Evolutionary conservation across 75 land plant species (phyloP).

Genomic region (Larix kaempferi): DNA sequence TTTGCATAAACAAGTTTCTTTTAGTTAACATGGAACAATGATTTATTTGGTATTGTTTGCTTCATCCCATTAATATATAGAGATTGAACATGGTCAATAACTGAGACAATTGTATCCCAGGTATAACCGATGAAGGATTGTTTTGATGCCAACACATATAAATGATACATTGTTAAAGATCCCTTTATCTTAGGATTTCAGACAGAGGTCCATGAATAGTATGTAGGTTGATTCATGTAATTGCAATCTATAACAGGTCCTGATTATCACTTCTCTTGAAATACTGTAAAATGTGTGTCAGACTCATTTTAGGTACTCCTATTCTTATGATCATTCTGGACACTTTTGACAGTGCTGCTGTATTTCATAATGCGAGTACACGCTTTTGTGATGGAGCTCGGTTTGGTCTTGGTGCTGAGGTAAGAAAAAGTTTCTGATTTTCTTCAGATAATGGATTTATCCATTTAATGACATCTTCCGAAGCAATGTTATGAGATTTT

Average conservation of each 20-base stretch:
- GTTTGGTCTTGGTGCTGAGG: slow-evolving; percentile 99
- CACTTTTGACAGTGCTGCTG: slow-evolving; percentile 79
- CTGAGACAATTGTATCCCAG: neutral
- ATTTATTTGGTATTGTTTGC: neutral
- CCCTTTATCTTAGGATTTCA: neutral
- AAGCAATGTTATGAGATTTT: slow-evolving; percentile 5
- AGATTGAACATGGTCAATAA: neutral
- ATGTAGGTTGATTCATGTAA: too few relatives aligned
- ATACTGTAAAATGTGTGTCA: too few relatives aligned
- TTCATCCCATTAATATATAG: neutral
- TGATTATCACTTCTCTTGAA: too few relatives aligned
- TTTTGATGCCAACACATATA: neutral
- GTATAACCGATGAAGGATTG: neutral
- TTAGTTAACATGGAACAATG: neutral
- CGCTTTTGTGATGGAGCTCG: slow-evolving; percentile 95
- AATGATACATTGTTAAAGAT: too few relatives aligned
- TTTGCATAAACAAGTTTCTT: neutral
- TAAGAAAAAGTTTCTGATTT: slow-evolving; percentile 28
- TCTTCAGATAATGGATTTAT: neutral
- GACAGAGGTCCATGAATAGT: neutral
- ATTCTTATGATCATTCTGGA: too few relatives aligned
- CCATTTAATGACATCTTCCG: neutral
- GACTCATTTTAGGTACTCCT: too few relatives aligned
- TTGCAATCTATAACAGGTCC: too few relatives aligned
- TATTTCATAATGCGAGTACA: slow-evolving; percentile 90